These are phyloP conservation scores for Boletus pseudopeckii DNA, from an alignment of 768 basidiomycete species.

Conservation along the genomic window DNA sequence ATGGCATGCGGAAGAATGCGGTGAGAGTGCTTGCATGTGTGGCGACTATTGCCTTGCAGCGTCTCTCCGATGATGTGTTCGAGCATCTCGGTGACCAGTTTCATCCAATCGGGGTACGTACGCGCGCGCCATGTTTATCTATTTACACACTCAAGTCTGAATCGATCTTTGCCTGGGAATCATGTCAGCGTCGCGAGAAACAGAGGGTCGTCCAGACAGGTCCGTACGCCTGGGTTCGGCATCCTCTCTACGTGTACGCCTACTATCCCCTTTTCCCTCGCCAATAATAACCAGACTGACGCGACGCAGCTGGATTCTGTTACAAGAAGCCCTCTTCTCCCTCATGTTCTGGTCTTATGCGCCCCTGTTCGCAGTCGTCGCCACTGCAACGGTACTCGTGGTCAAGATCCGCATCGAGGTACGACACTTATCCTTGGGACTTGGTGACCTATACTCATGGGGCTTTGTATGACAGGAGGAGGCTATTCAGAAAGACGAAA, in stretches of 20 bases:
- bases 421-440: neutral
- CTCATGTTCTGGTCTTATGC: conserved; percentile 11
- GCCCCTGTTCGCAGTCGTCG: neutral
- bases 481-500: conserved; percentile 3
- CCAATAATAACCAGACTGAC: neutral
- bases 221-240: conserved; percentile 13
- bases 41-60: neutral
- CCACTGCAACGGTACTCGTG: neutral
- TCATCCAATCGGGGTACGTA: conserved; percentile 8
- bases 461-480: conserved; percentile 1
- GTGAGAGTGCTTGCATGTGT: neutral
- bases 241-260: conserved; percentile 12
- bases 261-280: neutral
- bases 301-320: neutral
- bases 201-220: conserved; percentile 11
- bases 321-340: neutral
- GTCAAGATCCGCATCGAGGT: conserved; percentile 13
- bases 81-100: conserved; percentile 6
- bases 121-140: too few relatives aligned
- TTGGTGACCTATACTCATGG: neutral
- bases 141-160: too few relatives aligned
- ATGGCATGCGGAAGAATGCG: neutral
- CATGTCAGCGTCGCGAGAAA: conserved; percentile 10
- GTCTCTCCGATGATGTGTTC: neutral
- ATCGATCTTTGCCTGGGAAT: neutral